Percentiles rank a stretch among this genome's conserved stretches.
These are phyloP conservation scores for Candolleomyces aberdarensis DNA, from an alignment of 768 basidiomycete genomes.

Conservation along the genomic window DNA sequence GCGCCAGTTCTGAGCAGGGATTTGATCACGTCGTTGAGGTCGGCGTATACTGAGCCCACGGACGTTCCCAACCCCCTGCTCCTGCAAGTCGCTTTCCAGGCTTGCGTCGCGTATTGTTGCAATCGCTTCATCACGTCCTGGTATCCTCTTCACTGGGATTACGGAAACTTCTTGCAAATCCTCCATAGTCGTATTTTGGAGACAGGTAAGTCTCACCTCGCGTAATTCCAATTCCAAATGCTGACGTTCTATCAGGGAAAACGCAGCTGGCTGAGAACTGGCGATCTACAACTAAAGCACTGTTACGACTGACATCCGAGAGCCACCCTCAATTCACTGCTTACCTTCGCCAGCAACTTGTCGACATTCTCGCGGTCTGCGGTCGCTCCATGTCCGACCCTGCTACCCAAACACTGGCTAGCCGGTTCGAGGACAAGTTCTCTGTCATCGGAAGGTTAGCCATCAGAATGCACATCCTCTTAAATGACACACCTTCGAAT, in stretches of 20 bases:
- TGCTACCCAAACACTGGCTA: conserved; percentile 10
- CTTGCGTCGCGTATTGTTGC: conserved; percentile 35
- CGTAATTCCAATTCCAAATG: background rate
- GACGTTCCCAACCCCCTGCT: conserved; percentile 30
- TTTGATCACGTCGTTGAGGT: conserved; percentile 26
- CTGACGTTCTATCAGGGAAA: conserved; percentile 9
- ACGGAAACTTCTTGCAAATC: conserved; percentile 34
- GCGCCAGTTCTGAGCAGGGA: conserved; percentile 31
- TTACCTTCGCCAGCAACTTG: conserved; percentile 6
- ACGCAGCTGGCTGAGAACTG: conserved; percentile 19
- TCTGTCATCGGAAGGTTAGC: conserved; percentile 27
- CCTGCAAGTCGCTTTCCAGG: conserved; percentile 38
- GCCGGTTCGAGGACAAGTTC: conserved; percentile 11
- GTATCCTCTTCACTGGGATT: conserved; percentile 42
- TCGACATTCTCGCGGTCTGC: conserved; percentile 7
- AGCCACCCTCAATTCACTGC: conserved; percentile 9
- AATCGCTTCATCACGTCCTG: conserved; percentile 38
- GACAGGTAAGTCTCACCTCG: conserved; percentile 24
- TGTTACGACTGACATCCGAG: conserved; percentile 11
- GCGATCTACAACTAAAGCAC: conserved; percentile 22
- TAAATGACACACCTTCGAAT: conserved; percentile 21
- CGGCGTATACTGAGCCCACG: conserved; percentile 17
- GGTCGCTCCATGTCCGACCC: conserved; percentile 3
- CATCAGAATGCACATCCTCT: conserved; percentile 27
- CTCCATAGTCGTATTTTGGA: conserved; percentile 35